Base-by-base conservation (phyloP, 108 stramenopile species). In the Stephanodiscus triporus region DNA sequence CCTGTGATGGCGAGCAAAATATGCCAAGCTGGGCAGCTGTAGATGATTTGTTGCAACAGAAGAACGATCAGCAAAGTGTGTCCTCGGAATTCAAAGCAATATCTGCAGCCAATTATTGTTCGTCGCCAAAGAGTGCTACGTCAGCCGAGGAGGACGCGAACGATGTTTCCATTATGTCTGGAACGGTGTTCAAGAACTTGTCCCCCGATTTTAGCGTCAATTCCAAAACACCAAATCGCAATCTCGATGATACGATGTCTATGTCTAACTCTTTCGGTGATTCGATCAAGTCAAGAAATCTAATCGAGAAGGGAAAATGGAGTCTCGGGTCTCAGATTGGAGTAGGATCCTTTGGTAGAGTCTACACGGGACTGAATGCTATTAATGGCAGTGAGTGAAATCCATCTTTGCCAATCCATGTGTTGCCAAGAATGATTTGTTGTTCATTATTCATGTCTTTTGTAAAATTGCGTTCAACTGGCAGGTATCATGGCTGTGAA, bases 321-420 rank as follows among this genome's bases (percentile, higher is more conserved):
- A 88, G 80, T 27, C 82, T 93, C 50, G 98, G 98, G 8, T 68
- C 94, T 27, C 84, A 90, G 38, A 97, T 98, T 54, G 98, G 98
- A 11, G 74, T 69, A n/a, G 98, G 98, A 9, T 93, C 93, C 26
- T 97, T 97, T 80, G 97, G 98, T 17, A 78, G 84, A n/a, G 98
- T 97, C 13, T 94, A 93, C 73, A 86, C 92, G 64, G 96, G 98
- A 16, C 90, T 99, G 92, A 97, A 98, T 73, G 84, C 81, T 22
- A 42, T 78, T n/a, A 95, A 94, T 63, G 98, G 98, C 23, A 83
- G 78, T 61, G 68, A 79, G 63, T 63, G 53, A 54, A 6, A 26
- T 27, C 53, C 11, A 22, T 54, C 11, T 24, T 85, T 66, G 40
- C 61, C 24, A 20, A 59, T 63, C 5, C 38, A n/a, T 37, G 17